Conservation (phyloP, 345 rosid species). For the Lepidium didymum region DNA sequence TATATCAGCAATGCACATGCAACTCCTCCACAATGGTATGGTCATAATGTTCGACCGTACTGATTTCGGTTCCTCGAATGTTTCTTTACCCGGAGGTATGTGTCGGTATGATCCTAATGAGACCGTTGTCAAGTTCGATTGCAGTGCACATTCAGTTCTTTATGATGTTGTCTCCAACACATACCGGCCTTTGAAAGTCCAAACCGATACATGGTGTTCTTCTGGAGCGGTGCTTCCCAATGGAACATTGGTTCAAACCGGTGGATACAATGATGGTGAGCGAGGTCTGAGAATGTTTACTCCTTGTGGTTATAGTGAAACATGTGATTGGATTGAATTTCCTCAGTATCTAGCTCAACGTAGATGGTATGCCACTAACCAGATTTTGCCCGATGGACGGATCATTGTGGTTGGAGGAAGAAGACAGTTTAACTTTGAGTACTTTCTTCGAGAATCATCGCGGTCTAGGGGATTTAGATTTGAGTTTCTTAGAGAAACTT, state of each 20-base stretch:
- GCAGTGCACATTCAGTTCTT: conserved; percentile 67
- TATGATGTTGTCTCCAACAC: conserved; percentile 57
- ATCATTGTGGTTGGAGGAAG: conserved; percentile 70
- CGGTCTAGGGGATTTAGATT: conserved; percentile 17
- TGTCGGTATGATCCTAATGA: conserved; percentile 41
- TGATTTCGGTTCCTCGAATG: conserved; percentile 62
- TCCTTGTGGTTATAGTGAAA: conserved; percentile 33
- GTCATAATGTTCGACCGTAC: conserved; percentile 82
- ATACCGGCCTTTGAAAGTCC: conserved; percentile 50
- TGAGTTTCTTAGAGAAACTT: conserved; percentile 43
- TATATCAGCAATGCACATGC: conserved; percentile 91
- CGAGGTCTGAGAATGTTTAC: conserved; percentile 43
- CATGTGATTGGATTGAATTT: conserved; percentile 69
- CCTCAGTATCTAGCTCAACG: conserved; percentile 39
- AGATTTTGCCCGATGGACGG: conserved; percentile 66
- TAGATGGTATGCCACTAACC: conserved; percentile 81
- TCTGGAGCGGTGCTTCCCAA: conserved; percentile 60
- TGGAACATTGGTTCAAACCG: conserved; percentile 72
- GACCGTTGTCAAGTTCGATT: conserved; percentile 36
- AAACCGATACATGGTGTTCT: conserved; percentile 81
- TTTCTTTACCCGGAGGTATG: conserved; percentile 44
- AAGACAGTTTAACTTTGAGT: conserved; percentile 59
- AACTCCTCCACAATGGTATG: conserved; percentile 52
- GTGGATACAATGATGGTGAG: conserved; percentile 62
- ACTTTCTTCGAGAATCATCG: conserved; percentile 35